phyloP scores from a whole-genome alignment of 2,329 filamentous ascomycete genomes.

The Clonostachys rhizophaga region DNA sequence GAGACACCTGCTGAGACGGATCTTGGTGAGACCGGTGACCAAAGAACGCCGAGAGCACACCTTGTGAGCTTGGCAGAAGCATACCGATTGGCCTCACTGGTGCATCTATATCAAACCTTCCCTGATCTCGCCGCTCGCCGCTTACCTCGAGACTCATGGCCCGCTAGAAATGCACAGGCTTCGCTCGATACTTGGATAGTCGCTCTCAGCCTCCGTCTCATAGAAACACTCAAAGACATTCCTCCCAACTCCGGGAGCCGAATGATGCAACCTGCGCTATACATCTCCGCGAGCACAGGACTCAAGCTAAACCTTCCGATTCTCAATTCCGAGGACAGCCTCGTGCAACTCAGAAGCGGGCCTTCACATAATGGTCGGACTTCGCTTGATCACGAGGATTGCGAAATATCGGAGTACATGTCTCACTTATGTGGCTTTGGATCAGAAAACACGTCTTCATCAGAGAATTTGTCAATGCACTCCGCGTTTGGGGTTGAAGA shows the following conservation, averaged over 20 bases:
- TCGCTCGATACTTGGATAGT: constrained; percentile 28
- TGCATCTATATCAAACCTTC: constrained; percentile 33
- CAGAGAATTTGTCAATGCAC: no score
- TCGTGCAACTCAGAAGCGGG: no score
- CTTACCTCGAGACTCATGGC: constrained; percentile 12
- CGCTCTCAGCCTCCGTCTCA: constrained; percentile 22
- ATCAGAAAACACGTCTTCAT: no score
- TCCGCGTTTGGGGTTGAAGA: constrained; percentile 25
- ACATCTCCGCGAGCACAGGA: constrained; percentile 27
- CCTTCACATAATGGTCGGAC: no score
- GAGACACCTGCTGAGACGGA: constrained; percentile 12
- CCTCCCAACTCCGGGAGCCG: constrained; percentile 25
- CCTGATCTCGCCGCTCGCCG: constrained; percentile 22
- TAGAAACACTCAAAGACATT: constrained; percentile 23
- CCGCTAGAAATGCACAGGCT: constrained; percentile 8
- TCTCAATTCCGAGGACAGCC: no score
- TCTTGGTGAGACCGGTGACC: constrained; percentile 18
- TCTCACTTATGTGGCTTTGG: no score
- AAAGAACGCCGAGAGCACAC: constrained; percentile 15
- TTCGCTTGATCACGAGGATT: no score
- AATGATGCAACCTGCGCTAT: constrained; percentile 28
- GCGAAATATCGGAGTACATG: no score
- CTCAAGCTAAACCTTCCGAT: constrained; percentile 12
- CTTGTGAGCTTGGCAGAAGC: constrained; percentile 28
- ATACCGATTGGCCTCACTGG: constrained; percentile 25